Evolutionary conservation across 176 grass and related monocot genomes (phyloP).

Genomic region (Triticum timopheevii): DNA sequence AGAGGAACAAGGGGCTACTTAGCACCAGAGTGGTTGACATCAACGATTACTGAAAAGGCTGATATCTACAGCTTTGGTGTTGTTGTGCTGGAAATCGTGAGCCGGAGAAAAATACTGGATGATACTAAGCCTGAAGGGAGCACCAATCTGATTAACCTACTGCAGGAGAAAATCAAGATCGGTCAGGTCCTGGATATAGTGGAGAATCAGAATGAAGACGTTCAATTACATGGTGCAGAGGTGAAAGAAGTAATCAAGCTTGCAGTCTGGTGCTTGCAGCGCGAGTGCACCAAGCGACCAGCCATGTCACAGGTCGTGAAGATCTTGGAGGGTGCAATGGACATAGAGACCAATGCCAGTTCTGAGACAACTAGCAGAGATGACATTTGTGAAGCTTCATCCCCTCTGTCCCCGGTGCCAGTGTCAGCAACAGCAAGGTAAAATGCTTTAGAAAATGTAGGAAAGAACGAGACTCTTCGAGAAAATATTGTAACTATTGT

Average conservation of each 20-base stretch:
- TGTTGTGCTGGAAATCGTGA: slow-evolving; percentile 58
- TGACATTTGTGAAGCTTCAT: slow-evolving; percentile 45
- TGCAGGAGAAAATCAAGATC: slow-evolving; percentile 73
- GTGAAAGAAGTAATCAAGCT: slow-evolving; percentile 66
- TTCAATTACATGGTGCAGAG: slow-evolving; percentile 37
- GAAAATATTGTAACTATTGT: background rate
- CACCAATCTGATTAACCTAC: slow-evolving; percentile 48
- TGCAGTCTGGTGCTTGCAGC: slow-evolving; percentile 74
- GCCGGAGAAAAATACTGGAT: slow-evolving; percentile 66
- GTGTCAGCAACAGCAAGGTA: slow-evolving; percentile 39
- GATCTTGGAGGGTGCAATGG: slow-evolving; percentile 63
- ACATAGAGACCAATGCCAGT: slow-evolving; percentile 23
- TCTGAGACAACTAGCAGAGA: slow-evolving; percentile 41
- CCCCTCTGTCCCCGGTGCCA: slow-evolving; percentile 37
- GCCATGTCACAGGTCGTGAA: slow-evolving; percentile 79
- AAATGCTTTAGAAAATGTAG: slow-evolving; percentile 16
- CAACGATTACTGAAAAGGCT: slow-evolving; percentile 77
- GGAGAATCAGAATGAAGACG: slow-evolving; percentile 46
- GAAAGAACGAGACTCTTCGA: background rate
- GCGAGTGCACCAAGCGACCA: slow-evolving; percentile 55
- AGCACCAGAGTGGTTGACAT: slow-evolving; percentile 80
- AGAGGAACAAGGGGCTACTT: slow-evolving; percentile 77
- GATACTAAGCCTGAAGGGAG: slow-evolving; percentile 51
- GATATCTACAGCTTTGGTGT: slow-evolving; percentile 83
- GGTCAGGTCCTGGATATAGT: slow-evolving; percentile 58